Evolutionary conservation across 2,329 filamentous ascomycete species (phyloP).

Genomic region (Aspergillus pseudotamarii): DNA sequence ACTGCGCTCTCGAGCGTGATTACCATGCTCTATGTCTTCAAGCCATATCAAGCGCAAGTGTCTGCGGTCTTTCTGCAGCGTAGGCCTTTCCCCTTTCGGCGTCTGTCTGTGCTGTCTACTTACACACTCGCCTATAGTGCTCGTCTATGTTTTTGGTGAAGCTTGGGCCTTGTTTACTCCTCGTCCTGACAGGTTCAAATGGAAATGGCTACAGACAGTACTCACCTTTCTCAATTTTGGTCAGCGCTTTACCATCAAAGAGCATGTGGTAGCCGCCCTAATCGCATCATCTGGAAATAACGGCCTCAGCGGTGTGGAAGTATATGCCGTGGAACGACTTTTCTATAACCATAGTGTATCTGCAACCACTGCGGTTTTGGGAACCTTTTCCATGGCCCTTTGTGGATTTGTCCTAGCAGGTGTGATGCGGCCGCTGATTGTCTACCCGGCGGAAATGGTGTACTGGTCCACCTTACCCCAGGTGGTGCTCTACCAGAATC

Average conservation of each 20-base stretch:
- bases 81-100: constrained; percentile 7
- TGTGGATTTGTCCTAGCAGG: constrained; percentile 35
- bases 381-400: constrained; percentile 32
- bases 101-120: not conserved
- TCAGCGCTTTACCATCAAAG: constrained; percentile 23
- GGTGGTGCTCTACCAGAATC: constrained; percentile 37
- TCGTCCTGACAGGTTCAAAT: not conserved
- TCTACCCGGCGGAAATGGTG: constrained; percentile 39
- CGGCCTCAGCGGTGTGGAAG: constrained; percentile 21
- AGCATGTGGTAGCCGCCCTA: constrained; percentile 21
- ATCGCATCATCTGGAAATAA: constrained; percentile 26
- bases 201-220: constrained; percentile 17
- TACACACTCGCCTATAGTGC: not conserved
- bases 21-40: constrained; percentile 28
- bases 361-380: constrained; percentile 29
- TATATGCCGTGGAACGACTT: constrained; percentile 24
- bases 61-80: constrained; percentile 24
- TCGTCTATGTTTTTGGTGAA: not conserved
- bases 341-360: constrained; percentile 24
- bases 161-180: not conserved
- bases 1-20: constrained; percentile 27
- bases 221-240: constrained; percentile 26
- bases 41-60: constrained; percentile 21
- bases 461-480: constrained; percentile 37
- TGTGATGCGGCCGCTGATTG: constrained; percentile 32